These are phyloP conservation scores for Pyricularia sp. DNA, from an alignment of 2,329 filamentous ascomycete species.

Conservation along the genomic window DNA sequence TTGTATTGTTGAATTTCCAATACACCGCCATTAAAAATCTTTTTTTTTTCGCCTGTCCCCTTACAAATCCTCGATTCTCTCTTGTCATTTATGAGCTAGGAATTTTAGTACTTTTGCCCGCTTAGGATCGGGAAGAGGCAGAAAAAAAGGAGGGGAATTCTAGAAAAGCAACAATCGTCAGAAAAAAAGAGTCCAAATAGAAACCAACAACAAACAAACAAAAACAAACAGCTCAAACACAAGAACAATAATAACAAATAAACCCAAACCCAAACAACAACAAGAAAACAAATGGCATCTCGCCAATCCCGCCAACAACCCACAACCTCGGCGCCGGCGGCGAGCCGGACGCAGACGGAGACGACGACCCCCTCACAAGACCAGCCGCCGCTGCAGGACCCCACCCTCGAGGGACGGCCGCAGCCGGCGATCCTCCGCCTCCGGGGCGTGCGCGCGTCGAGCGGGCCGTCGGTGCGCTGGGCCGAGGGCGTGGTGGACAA, in stretches of 20 bases:
- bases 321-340: constrained; percentile 6
- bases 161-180: too few species aligned
- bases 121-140: too few species aligned
- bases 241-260: not conserved
- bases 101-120: too few species aligned
- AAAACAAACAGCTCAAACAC: not conserved
- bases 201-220: not conserved
- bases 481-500: constrained; percentile 91
- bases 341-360: constrained; percentile 11
- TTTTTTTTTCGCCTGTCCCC: too few species aligned
- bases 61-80: too few species aligned
- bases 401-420: constrained; percentile 13
- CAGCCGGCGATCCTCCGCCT: constrained; percentile 37
- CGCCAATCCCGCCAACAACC: not conserved
- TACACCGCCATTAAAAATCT: not conserved
- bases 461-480: constrained; percentile 70
- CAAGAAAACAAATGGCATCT: not conserved
- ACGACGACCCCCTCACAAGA: not conserved
- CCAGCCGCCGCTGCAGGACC: constrained; percentile 9
- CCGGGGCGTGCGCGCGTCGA: constrained; percentile 35
- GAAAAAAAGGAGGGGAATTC: not conserved
- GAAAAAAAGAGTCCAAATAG: too few species aligned
- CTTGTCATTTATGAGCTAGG: too few species aligned
- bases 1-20: not conserved
- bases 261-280: not conserved